Conservation (phyloP, 2,329 filamentous ascomycete genomes). For the Fusarium equiseti region DNA sequence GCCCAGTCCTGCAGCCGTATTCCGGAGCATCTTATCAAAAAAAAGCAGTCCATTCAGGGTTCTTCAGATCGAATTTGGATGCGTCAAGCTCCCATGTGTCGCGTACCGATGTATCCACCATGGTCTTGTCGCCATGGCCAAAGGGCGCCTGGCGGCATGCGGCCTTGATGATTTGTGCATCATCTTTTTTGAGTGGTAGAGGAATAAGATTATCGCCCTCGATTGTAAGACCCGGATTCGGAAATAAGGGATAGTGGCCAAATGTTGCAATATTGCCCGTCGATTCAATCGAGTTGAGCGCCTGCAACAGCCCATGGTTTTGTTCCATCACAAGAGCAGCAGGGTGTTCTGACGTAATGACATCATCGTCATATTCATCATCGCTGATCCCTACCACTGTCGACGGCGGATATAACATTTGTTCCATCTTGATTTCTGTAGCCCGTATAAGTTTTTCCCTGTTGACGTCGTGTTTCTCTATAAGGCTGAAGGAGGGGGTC, state of each 20-base stretch:
- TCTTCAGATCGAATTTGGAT: slow-evolving; percentile 13
- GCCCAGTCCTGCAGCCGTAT: slow-evolving; percentile 9
- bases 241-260: slow-evolving; percentile 1
- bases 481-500: not conserved
- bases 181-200: slow-evolving; percentile 12
- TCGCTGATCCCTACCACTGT: not conserved
- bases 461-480: not conserved
- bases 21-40: not conserved
- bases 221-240: slow-evolving; percentile 23
- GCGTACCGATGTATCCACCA: slow-evolving; percentile 14
- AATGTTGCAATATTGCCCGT: slow-evolving; percentile 16
- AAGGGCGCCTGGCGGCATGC: slow-evolving; percentile 17
- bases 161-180: slow-evolving; percentile 16
- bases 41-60: slow-evolving; percentile 8
- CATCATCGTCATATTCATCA: not conserved
- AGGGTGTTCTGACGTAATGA: not conserved
- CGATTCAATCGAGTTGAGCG: slow-evolving; percentile 13
- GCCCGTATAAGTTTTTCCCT: not conserved
- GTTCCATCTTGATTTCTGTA: not conserved
- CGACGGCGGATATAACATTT: not conserved
- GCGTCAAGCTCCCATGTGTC: slow-evolving; percentile 30
- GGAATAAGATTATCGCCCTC: not conserved
- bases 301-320: not conserved
- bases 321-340: not conserved
- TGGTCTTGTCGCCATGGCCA: slow-evolving; percentile 17